Base-by-base conservation (phyloP, 2,329 filamentous ascomycete genomes). In the Juglanconis sp. region DNA sequence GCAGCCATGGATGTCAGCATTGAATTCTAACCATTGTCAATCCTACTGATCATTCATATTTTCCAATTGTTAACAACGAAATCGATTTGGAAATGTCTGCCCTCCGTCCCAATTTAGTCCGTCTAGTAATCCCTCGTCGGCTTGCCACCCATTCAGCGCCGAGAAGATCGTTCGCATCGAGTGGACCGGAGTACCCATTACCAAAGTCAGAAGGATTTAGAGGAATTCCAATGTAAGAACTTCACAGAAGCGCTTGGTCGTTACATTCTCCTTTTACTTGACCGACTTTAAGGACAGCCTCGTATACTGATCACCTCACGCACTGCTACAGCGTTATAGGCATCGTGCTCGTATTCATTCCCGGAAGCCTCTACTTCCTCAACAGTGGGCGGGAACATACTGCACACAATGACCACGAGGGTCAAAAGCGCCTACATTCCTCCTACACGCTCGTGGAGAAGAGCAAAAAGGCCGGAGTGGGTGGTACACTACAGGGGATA, bases 361-460 rank as follows among this genome's bases (percentile, higher is more conserved):
- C 44, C 38, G 56, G 52, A 24, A 50, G 56, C 15, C 53, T 55
- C 4, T 62, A 61, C 52, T 13, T 54, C 36, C 34, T 62, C 30
- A 52, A 52, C n/a, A 44, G 17, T 8, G 17, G 48, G 3, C 60
- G 59, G 17, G 24, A 46, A 2, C 35, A 49, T 3, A 30, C 53
- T 1, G 35, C 47, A 32, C 60, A 62, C 60, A 62, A 62, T 40
- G 60, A 62, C 47, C 60, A 59, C 56, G 56, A 32, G n/a, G 56
- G 47, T n/a, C 60, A 59, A 42, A 51, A 54, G 24, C 30, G 47
- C 15, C 24, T 57, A 3, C 55, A 47, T 9, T 35, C 46, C 34
- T 42, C 31, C 10, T 30, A 46, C 46, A 34, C 36, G 7, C 9
- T n/a, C 1, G 46, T 57, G 7, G 47, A 57, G 30, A 48, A 57